Percentiles rank a stretch among this genome's conserved stretches.
phyloP scores from a whole-genome alignment of 2,329 filamentous ascomycete genomes.

The Neonectria neomacrospora region DNA sequence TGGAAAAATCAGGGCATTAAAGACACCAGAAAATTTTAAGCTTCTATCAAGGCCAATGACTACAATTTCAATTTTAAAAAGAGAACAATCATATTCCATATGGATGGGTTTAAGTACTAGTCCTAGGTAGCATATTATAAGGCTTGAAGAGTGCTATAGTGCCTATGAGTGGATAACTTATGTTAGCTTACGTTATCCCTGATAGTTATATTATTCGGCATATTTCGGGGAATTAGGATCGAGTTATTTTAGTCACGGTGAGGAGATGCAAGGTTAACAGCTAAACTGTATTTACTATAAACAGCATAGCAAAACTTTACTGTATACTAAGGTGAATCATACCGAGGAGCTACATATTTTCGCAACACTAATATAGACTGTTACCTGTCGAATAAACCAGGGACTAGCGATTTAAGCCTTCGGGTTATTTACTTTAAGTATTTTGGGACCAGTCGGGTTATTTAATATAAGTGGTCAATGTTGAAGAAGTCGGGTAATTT shows the following conservation, averaged over 20 bases:
- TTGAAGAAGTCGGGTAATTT: neutral
- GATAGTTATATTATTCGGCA: neutral
- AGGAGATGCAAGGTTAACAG: no score
- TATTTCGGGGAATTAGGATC: neutral
- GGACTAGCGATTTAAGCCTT: neutral
- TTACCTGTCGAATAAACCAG: neutral
- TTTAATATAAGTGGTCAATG: neutral
- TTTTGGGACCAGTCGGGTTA: neutral
- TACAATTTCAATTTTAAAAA: neutral
- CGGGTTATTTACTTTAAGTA: neutral
- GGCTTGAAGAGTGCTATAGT: neutral
- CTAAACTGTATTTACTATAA: no score
- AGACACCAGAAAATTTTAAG: neutral
- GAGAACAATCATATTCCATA: neutral
- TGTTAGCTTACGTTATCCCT: neutral
- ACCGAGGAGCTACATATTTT: neutral
- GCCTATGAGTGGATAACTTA: neutral
- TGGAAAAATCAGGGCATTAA: neutral
- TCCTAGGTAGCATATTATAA: neutral
- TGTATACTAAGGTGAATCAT: neutral
- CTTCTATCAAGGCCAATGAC: neutral
- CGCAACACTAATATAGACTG: neutral
- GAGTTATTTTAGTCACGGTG: no score
- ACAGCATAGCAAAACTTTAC: no score
- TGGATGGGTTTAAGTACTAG: neutral